Evolutionary conservation across 768 basidiomycete species (phyloP).

Genomic region (Auricularia sp.): DNA sequence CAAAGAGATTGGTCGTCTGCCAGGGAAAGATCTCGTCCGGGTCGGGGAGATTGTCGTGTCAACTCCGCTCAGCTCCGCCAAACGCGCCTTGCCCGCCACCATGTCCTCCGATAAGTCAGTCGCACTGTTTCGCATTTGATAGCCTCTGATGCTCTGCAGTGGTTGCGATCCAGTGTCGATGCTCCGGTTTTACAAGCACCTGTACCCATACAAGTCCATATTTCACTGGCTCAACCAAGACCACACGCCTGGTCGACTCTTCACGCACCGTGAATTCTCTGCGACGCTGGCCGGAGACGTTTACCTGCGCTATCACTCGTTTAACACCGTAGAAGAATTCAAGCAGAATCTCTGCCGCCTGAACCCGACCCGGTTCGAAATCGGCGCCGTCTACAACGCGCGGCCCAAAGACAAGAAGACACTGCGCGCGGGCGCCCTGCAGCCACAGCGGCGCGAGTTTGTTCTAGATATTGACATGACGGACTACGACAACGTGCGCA

Average conservation of each 20-base stretch:
- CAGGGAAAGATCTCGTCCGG: too few relatives aligned
- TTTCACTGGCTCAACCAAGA: slow-evolving; percentile 94
- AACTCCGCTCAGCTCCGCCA: too few relatives aligned
- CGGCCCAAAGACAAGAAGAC: slow-evolving; percentile 89
- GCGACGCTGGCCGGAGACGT: slow-evolving; percentile 86
- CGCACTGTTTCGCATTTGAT: too few relatives aligned
- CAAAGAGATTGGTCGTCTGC: too few relatives aligned
- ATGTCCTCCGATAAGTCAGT: too few relatives aligned
- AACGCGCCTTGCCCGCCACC: too few relatives aligned
- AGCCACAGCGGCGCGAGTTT: slow-evolving; percentile 76
- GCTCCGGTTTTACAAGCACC: slow-evolving; percentile 72
- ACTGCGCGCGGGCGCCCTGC: slow-evolving; percentile 54
- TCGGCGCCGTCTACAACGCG: slow-evolving; percentile 86
- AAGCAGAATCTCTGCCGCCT: slow-evolving; percentile 79
- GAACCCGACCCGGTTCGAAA: slow-evolving; percentile 91
- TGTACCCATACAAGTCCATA: slow-evolving; percentile 92
- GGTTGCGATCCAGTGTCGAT: slow-evolving; percentile 21
- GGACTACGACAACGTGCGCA: slow-evolving; percentile 91
- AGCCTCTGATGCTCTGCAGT: too few relatives aligned
- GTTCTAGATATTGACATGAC: slow-evolving; percentile 99
- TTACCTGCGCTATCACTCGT: slow-evolving; percentile 93
- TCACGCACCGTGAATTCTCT: slow-evolving; percentile 91
- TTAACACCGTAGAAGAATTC: slow-evolving; percentile 73
- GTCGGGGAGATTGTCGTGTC: too few relatives aligned
- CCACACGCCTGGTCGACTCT: slow-evolving; percentile 65